Percentiles rank a stretch among this genome's conserved stretches.
phyloP scores from a whole-genome alignment of 176 grass and related monocot genomes.

The Triticum timopheevii region DNA sequence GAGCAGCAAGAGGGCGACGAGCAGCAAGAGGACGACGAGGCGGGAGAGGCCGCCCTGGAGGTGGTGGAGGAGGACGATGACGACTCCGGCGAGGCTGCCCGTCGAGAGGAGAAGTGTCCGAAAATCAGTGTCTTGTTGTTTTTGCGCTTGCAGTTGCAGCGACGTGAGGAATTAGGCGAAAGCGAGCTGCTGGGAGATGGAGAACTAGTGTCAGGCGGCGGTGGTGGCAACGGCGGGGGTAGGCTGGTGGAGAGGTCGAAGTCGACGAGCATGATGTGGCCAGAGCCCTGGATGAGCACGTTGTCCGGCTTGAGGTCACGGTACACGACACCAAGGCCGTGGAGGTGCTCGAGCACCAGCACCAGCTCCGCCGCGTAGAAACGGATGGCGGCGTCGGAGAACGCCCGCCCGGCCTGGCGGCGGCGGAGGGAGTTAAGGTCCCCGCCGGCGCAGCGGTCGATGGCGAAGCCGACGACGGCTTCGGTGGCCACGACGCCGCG shows the following conservation, averaged over 20 bases:
- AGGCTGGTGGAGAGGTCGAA: slow-evolving; percentile 87
- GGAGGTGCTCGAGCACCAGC: slow-evolving; percentile 72
- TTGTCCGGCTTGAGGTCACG: slow-evolving; percentile 85
- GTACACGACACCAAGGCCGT: slow-evolving; percentile 74
- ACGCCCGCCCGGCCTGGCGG: slow-evolving; percentile 90
- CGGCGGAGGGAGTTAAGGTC: slow-evolving; percentile 77
- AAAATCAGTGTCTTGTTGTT: slow-evolving; percentile 21
- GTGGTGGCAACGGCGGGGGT: slow-evolving; percentile 14
- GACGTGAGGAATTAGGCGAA: background rate
- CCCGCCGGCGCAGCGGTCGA: slow-evolving; percentile 86
- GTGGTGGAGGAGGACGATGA: slow-evolving; percentile 28
- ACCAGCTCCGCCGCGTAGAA: slow-evolving; percentile 83
- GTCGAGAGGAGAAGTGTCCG: background rate
- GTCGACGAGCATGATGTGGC: slow-evolving; percentile 86
- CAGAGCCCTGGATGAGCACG: slow-evolving; percentile 65
- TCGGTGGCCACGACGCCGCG: slow-evolving; percentile 86
- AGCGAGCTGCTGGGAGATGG: background rate
- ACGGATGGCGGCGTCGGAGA: slow-evolving; percentile 53
- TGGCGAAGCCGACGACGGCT: slow-evolving; percentile 80
- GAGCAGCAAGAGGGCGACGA: slow-evolving; percentile 42
- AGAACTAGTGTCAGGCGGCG: background rate
- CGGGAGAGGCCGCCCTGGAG: slow-evolving; percentile 33
- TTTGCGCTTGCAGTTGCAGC: slow-evolving; percentile 7
- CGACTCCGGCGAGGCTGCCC: slow-evolving; percentile 34
- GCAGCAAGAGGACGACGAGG: slow-evolving; percentile 38